These are phyloP conservation scores for Trichosporon ovoides DNA, from an alignment of 1,284 basidiomycete genomes.

Conservation along the genomic window DNA sequence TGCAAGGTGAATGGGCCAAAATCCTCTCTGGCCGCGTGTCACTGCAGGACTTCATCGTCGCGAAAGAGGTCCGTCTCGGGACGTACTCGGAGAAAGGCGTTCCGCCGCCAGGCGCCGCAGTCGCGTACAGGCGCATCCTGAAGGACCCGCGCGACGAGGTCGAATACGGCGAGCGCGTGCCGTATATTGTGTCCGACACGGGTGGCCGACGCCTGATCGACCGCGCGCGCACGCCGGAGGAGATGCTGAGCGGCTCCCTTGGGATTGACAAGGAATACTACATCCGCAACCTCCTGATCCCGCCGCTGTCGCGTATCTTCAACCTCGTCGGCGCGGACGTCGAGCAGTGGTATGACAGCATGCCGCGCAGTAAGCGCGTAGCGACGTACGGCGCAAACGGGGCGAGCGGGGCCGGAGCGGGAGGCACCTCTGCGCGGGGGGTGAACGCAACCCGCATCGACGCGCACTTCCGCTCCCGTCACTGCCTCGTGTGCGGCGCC, in stretches of 20 bases:
- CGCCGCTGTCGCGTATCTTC: conserved; percentile 83
- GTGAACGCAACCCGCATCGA: conserved; percentile 15
- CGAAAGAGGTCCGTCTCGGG: conserved; percentile 88
- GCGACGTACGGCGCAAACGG: conserved; percentile 11
- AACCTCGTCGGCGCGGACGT: conserved; percentile 88
- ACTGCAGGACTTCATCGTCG: conserved; percentile 86
- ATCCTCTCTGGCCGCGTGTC: conserved; percentile 74
- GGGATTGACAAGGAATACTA: conserved; percentile 84
- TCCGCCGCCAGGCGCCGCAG: conserved; percentile 83
- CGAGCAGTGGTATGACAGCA: conserved; percentile 78
- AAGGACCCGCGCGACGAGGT: conserved; percentile 75
- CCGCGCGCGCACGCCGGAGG: conserved; percentile 71
- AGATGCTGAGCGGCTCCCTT: conserved; percentile 64
- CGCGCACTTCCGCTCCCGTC: conserved; percentile 14
- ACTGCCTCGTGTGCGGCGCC: conserved; percentile 12
- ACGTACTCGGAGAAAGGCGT: conserved; percentile 82
- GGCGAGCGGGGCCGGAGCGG: conserved; percentile 33
- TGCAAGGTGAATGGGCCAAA: conserved; percentile 76
- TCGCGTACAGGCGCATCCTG: conserved; percentile 70
- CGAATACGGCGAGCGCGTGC: conserved; percentile 88
- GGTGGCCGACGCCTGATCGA: conserved; percentile 69
- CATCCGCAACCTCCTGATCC: conserved; percentile 79
- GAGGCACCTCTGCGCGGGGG: background rate
- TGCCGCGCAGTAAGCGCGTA: conserved; percentile 56
- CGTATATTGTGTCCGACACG: conserved; percentile 78